These are phyloP conservation scores for Gossypium schwendimanii DNA, from an alignment of 441 rosid genomes.

Conservation along the genomic window DNA sequence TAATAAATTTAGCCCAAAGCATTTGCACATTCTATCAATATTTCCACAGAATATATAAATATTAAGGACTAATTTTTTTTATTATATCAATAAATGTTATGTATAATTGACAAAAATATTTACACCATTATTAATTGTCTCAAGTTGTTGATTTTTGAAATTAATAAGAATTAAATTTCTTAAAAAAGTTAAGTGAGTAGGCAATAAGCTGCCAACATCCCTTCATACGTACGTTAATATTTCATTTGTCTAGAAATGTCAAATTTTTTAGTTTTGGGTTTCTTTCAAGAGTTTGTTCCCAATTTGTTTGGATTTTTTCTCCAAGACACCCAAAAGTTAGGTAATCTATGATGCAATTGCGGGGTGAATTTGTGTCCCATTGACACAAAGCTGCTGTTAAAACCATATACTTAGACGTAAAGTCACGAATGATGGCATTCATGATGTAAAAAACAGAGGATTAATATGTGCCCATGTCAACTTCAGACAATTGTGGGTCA, in stretches of 20 bases:
- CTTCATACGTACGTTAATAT: background rate
- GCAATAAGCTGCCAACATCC: too few relatives aligned
- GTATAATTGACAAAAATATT: too few relatives aligned
- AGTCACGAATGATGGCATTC: background rate
- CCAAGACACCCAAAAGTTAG: background rate
- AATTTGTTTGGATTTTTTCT: background rate
- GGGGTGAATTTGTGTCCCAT: too few relatives aligned
- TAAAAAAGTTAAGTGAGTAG: too few relatives aligned
- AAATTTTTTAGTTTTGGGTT: background rate
- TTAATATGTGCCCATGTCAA: background rate
- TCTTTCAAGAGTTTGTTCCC: background rate
- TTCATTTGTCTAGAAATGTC: background rate
- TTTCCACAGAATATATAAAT: too few relatives aligned
- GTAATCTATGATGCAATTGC: background rate
- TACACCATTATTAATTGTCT: too few relatives aligned
- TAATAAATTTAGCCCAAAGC: fast-evolving
- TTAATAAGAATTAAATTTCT: too few relatives aligned
- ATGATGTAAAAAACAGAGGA: background rate
- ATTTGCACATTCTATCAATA: too few relatives aligned
- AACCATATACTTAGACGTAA: background rate
- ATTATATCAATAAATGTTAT: too few relatives aligned
- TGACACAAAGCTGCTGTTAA: background rate
- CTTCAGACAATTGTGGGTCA: background rate
- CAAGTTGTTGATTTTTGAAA: too few relatives aligned
- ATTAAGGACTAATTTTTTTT: too few relatives aligned